Conservation (phyloP, 495 filamentous ascomycete genomes). For the Hyphodiscus hymeniophilus region DNA sequence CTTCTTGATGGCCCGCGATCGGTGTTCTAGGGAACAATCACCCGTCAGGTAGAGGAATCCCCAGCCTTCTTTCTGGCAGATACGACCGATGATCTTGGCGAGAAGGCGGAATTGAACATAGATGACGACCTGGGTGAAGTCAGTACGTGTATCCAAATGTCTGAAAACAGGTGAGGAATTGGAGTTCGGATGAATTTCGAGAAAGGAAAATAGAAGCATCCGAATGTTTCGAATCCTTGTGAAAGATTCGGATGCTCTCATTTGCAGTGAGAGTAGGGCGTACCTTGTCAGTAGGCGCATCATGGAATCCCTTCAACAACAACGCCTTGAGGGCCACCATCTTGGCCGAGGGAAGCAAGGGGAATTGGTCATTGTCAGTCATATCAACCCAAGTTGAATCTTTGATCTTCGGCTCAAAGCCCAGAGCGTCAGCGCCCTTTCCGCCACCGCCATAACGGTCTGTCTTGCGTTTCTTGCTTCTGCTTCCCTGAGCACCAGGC, state of each 20-base stretch:
- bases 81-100: slow-evolving; percentile 27
- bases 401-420: slow-evolving; percentile 15
- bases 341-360: slow-evolving; percentile 25
- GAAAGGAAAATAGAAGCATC: no score
- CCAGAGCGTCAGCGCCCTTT: slow-evolving; percentile 17
- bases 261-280: neutral
- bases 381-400: slow-evolving; percentile 8
- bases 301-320: slow-evolving; percentile 24
- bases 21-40: slow-evolving; percentile 15
- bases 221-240: no score
- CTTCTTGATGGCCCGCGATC: slow-evolving; percentile 6
- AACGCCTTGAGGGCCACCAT: slow-evolving; percentile 23
- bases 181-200: no score
- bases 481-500: neutral
- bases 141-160: neutral
- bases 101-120: slow-evolving; percentile 29
- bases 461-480: slow-evolving; percentile 1
- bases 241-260: no score
- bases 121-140: slow-evolving; percentile 16
- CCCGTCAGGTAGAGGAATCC: slow-evolving; percentile 26
- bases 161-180: neutral
- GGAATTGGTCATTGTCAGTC: slow-evolving; percentile 9
- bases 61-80: slow-evolving; percentile 22
- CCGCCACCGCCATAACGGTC: neutral
- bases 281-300: slow-evolving; percentile 33